Percentiles rank a stretch among this genome's conserved stretches.
Evolutionary conservation across 352 stramenopile species (phyloP).

Genomic region (Globisporangium viniferum): DNA sequence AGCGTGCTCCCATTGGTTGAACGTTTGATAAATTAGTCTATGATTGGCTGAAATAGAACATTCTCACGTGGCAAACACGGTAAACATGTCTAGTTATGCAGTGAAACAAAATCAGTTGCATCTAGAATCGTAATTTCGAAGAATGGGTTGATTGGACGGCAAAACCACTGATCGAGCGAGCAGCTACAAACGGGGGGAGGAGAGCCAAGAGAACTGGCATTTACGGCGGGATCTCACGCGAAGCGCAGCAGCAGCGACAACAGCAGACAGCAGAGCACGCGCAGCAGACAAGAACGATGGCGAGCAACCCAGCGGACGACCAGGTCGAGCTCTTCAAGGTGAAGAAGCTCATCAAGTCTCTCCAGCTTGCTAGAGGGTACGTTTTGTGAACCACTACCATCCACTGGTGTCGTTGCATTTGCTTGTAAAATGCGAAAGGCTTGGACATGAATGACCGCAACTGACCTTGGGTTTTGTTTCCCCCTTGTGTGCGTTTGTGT

Average conservation of each 20-base stretch:
- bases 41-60: background rate
- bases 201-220: constrained; percentile 9
- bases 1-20: background rate
- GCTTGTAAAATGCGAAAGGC: constrained; percentile 9
- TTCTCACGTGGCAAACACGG: background rate
- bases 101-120: background rate
- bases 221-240: constrained; percentile 3
- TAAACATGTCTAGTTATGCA: background rate
- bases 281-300: constrained; percentile 22
- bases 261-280: background rate
- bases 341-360: constrained; percentile 99
- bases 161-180: constrained; percentile 16
- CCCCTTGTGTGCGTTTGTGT: background rate
- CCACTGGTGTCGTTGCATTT: background rate
- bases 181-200: constrained; percentile 6
- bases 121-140: background rate
- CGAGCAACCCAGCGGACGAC: constrained; percentile 63
- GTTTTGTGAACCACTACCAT: constrained; percentile 19
- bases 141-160: constrained; percentile 13
- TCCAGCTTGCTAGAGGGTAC: constrained; percentile 83
- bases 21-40: background rate
- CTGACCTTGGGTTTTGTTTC: background rate
- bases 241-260: constrained; percentile 7
- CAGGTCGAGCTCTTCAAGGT: constrained; percentile 99
- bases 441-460: background rate